Conservation (phyloP, 2,329 filamentous ascomycete species). For the Emericellopsis cladophorae region DNA sequence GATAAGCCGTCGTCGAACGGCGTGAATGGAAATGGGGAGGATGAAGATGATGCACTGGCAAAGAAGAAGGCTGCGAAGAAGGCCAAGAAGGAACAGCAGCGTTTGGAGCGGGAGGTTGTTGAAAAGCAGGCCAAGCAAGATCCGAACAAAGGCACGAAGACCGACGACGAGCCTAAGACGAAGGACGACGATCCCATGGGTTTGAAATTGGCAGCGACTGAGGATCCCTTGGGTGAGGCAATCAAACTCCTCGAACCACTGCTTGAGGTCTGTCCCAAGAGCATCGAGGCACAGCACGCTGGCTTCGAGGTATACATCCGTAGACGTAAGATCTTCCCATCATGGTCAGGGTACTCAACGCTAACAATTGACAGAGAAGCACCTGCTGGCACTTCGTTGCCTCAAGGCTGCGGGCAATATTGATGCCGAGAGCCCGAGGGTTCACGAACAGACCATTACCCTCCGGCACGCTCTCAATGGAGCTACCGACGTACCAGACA, state of each 20-base stretch:
- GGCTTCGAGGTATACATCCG: slow-evolving; percentile 87
- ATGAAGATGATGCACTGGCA: slow-evolving; percentile 49
- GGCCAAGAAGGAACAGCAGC: slow-evolving; percentile 60
- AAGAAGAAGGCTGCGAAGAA: slow-evolving; percentile 85
- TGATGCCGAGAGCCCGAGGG: slow-evolving; percentile 53
- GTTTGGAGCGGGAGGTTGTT: slow-evolving; percentile 61
- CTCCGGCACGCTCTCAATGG: slow-evolving; percentile 52
- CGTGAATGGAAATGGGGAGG: slow-evolving; percentile 41
- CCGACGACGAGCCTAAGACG: slow-evolving; percentile 62
- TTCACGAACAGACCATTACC: slow-evolving; percentile 63
- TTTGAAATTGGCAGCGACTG: slow-evolving; percentile 64
- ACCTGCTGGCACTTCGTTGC: slow-evolving; percentile 75
- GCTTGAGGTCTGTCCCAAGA: slow-evolving; percentile 70
- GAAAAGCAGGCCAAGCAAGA: slow-evolving; percentile 71
- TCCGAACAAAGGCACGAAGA: slow-evolving; percentile 62
- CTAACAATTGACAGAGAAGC: slow-evolving; percentile 51
- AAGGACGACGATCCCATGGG: slow-evolving; percentile 84
- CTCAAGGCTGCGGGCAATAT: slow-evolving; percentile 61
- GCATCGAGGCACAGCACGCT: slow-evolving; percentile 67
- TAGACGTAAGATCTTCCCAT: slow-evolving; percentile 49
- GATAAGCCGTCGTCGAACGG: slow-evolving; percentile 61
- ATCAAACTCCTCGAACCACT: slow-evolving; percentile 77
- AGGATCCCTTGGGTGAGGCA: slow-evolving; percentile 72
- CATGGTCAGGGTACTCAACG: background rate
- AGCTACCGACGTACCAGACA: slow-evolving; percentile 44